Percentiles rank a stretch among this genome's conserved stretches.
phyloP scores from a whole-genome alignment of 139 green algal genomes.

The Volvox africanus region DNA sequence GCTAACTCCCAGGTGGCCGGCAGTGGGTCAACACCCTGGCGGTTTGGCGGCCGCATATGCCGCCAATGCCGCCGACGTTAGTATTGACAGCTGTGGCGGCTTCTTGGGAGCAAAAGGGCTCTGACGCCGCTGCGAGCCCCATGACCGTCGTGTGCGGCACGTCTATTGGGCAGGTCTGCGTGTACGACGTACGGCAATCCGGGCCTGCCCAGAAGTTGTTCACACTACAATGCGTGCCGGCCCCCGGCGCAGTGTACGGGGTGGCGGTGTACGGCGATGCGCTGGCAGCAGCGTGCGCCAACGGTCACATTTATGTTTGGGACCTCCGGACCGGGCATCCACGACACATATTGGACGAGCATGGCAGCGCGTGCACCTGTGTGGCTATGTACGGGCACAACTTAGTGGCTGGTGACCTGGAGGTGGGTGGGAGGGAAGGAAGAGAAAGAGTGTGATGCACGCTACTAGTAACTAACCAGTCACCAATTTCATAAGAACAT shows the following conservation, averaged over 20 bases:
- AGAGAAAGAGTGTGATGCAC: not conserved
- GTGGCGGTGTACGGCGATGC: conserved; percentile 12
- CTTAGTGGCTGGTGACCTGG: conserved; percentile 13
- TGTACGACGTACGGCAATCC: conserved; percentile 30
- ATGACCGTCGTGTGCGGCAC: conserved; percentile 4
- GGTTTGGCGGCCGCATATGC: conserved; percentile 4
- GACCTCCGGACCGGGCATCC: not conserved
- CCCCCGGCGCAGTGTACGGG: conserved; percentile 11
- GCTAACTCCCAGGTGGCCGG: not conserved
- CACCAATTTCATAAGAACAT: no score
- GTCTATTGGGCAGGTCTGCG: not conserved
- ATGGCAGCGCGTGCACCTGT: conserved; percentile 23
- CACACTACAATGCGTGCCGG: not conserved
- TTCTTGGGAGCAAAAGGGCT: no score
- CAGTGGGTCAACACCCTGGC: conserved; percentile 30
- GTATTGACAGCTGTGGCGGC: no score
- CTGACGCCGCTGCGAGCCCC: not conserved
- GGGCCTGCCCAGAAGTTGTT: not conserved
- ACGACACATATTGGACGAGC: conserved; percentile 16
- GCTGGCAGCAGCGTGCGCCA: conserved; percentile 15
- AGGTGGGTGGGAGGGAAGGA: not conserved
- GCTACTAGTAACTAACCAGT: no score
- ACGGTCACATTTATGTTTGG: conserved; percentile 15
- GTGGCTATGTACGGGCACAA: conserved; percentile 33
- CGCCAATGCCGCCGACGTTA: not conserved